phyloP scores from a whole-genome alignment of 768 basidiomycete species.

The Sutorius australiensis region DNA sequence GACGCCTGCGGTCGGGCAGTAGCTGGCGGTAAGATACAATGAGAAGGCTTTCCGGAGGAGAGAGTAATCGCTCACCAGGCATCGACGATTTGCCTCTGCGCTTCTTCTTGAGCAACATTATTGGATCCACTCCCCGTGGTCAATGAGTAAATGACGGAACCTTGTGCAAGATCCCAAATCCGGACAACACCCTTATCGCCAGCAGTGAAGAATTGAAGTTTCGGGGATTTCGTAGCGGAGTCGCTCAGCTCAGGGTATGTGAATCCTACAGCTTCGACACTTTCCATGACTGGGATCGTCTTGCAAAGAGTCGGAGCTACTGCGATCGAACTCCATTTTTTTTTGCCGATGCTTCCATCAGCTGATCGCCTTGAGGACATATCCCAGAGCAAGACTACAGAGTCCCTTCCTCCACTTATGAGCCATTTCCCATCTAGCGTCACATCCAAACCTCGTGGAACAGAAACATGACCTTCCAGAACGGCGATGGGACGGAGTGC shows the following conservation, averaged over 20 bases:
- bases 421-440: slow-evolving; percentile 85
- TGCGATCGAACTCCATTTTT: slow-evolving; percentile 44
- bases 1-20: slow-evolving; percentile 58
- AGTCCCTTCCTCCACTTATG: slow-evolving; percentile 88
- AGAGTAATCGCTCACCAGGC: slow-evolving; percentile 61
- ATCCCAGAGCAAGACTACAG: slow-evolving; percentile 93
- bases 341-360: slow-evolving; percentile 23
- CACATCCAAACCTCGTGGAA: slow-evolving; percentile 86
- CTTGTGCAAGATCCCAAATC: slow-evolving; percentile 78
- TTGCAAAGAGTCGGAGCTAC: slow-evolving; percentile 58
- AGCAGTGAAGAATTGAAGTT: slow-evolving; percentile 77
- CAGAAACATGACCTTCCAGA: slow-evolving; percentile 94
- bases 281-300: slow-evolving; percentile 80
- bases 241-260: slow-evolving; percentile 48
- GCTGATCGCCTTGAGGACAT: slow-evolving; percentile 32
- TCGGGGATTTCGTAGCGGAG: slow-evolving; percentile 31
- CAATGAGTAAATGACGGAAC: slow-evolving; percentile 57
- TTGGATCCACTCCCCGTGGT: slow-evolving; percentile 38
- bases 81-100: slow-evolving; percentile 79
- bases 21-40: slow-evolving; percentile 42
- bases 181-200: slow-evolving; percentile 86
- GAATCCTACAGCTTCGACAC: slow-evolving; percentile 83
- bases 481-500: slow-evolving; percentile 66
- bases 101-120: slow-evolving; percentile 63
- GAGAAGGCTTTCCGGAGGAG: slow-evolving; percentile 10